phyloP scores from a whole-genome alignment of 768 basidiomycete genomes.

The Sarcodon sp. region DNA sequence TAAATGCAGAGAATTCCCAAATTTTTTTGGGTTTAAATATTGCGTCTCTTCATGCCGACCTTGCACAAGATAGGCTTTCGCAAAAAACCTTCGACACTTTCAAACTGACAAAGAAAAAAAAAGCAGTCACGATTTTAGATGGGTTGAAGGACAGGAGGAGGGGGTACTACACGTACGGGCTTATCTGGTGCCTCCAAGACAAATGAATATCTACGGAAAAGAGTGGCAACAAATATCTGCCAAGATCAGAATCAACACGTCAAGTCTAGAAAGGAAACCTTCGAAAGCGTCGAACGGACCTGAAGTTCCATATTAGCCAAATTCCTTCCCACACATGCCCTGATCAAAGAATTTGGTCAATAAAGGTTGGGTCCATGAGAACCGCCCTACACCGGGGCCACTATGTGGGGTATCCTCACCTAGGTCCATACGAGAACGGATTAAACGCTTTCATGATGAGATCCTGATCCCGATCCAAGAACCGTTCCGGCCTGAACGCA shows the following conservation, averaged over 20 bases:
- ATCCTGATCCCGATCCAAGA: slow-evolving; percentile 60
- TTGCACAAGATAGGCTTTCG: slow-evolving; percentile 67
- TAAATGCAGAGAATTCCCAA: too few species aligned
- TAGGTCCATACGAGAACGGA: slow-evolving; percentile 75
- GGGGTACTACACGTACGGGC: slow-evolving; percentile 26
- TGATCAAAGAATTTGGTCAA: slow-evolving; percentile 11
- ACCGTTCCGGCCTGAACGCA: slow-evolving; percentile 69
- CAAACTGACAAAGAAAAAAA: slow-evolving; percentile 31
- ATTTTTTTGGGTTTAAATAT: slow-evolving; percentile 9
- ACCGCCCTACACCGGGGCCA: slow-evolving; percentile 1
- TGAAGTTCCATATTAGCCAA: slow-evolving; percentile 69
- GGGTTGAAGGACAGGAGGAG: slow-evolving; percentile 4
- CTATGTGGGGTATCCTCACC: slow-evolving; percentile 23
- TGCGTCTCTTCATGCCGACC: slow-evolving; percentile 62
- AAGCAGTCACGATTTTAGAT: neutral
- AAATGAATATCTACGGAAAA: slow-evolving; percentile 65
- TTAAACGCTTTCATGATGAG: slow-evolving; percentile 67
- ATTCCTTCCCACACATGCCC: slow-evolving; percentile 79
- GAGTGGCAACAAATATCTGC: slow-evolving; percentile 61
- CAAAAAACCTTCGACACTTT: slow-evolving; percentile 77
- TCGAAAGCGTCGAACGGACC: neutral
- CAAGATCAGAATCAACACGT: too few species aligned
- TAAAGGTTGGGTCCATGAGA: neutral
- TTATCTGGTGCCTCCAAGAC: slow-evolving; percentile 49
- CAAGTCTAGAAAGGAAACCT: too few species aligned